phyloP scores from a whole-genome alignment of 805 yeast species.

The Blastobotrys peoriensis region DNA sequence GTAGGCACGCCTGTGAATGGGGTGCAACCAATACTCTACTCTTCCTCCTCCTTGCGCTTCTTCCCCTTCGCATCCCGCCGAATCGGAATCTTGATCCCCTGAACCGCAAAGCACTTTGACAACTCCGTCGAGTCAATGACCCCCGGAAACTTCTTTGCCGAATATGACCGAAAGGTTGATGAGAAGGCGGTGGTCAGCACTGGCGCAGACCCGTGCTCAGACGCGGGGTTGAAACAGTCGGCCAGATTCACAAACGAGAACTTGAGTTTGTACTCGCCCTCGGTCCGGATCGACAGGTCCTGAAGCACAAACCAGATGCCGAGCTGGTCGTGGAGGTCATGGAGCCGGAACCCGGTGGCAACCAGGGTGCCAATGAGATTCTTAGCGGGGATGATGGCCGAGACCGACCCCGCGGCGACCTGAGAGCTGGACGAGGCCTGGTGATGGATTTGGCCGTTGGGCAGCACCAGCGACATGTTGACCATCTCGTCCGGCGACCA shows the following conservation, averaged over 20 bases:
- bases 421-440: neutral
- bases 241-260: conserved; percentile 33
- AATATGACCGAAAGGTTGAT: conserved; percentile 34
- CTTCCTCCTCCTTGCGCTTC: neutral
- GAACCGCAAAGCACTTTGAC: conserved; percentile 37
- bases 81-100: conserved; percentile 39
- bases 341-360: conserved; percentile 35
- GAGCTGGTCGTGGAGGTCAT: conserved; percentile 30
- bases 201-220: conserved; percentile 10
- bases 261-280: conserved; percentile 37
- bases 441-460: conserved; percentile 10
- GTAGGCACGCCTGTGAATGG: too few species aligned
- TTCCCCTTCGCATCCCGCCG: conserved; percentile 27
- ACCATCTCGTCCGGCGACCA: conserved; percentile 34
- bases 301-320: conserved; percentile 41
- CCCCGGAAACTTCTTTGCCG: conserved; percentile 42
- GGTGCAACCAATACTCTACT: conserved; percentile 2
- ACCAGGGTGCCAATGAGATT: conserved; percentile 38
- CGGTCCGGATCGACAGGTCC: conserved; percentile 38
- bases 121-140: conserved; percentile 38
- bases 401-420: conserved; percentile 1
- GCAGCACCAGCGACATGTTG: conserved; percentile 20
- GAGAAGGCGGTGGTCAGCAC: conserved; percentile 28
- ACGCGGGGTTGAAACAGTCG: conserved; percentile 12
- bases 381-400: conserved; percentile 15